Evolutionary conservation across 140 eudicot species (phyloP).

Genomic region (Ambrosia hybrid): DNA sequence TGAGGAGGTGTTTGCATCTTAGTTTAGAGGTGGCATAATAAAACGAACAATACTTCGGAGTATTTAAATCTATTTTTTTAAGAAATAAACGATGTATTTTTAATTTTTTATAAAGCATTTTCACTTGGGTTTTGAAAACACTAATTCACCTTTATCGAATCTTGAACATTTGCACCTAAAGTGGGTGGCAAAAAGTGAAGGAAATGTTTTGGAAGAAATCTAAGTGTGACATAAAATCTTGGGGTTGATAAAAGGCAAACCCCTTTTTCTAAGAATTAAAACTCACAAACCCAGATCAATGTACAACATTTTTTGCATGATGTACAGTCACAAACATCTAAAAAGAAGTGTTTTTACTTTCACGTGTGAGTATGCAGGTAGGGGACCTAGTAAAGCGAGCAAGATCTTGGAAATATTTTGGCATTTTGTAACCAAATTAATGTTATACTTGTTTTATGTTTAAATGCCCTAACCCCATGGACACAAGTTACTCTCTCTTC

Average conservation of each 20-base stretch:
- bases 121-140: too few species aligned
- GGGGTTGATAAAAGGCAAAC: conserved; percentile 26
- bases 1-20: too few species aligned
- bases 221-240: conserved; percentile 15
- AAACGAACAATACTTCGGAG: too few species aligned
- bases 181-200: too few species aligned
- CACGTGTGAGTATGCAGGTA: conserved; percentile 49
- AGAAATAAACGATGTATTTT: too few species aligned
- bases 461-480: conserved; percentile 15
- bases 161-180: too few species aligned
- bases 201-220: conserved; percentile 1
- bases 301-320: conserved; percentile 11
- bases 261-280: conserved; percentile 9
- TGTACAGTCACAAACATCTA: conserved; percentile 19
- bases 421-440: conserved; percentile 37
- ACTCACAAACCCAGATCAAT: conserved; percentile 10
- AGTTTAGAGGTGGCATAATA: too few species aligned
- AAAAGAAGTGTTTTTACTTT: conserved; percentile 37
- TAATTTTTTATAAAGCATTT: too few species aligned
- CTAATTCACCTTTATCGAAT: too few species aligned
- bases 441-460: conserved; percentile 17
- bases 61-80: too few species aligned
- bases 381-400: conserved; percentile 40
- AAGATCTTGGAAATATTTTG: conserved; percentile 34
- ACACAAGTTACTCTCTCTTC: conserved; percentile 18